Conservation (phyloP, 2,329 filamentous ascomycete species). For the Fusarium guadeloupense region DNA sequence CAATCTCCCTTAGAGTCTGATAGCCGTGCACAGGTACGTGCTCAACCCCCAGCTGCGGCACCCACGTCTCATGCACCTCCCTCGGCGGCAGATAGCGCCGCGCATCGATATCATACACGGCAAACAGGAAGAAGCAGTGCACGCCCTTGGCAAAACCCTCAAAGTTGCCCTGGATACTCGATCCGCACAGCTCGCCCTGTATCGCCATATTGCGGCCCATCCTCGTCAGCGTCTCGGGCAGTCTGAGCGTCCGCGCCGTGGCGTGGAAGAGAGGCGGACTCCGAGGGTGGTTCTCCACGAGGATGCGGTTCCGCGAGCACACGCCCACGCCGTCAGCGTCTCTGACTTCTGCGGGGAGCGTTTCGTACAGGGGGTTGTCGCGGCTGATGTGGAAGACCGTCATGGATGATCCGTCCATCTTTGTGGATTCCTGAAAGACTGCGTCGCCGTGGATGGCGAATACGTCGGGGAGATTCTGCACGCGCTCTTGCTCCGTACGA, state of each 20-base stretch:
- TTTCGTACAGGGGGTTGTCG: constrained; percentile 26
- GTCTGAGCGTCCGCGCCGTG: constrained; percentile 8
- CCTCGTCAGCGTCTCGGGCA: constrained; percentile 17
- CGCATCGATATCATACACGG: constrained; percentile 46
- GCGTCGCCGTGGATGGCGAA: constrained; percentile 26
- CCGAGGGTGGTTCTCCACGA: constrained; percentile 21
- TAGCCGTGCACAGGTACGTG: constrained; percentile 47
- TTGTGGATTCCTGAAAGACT: constrained; percentile 50
- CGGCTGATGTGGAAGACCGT: constrained; percentile 49
- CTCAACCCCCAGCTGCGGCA: constrained; percentile 39
- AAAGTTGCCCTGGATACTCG: constrained; percentile 37
- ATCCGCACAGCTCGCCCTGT: constrained; percentile 41
- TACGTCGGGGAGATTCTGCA: constrained; percentile 36
- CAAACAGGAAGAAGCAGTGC: constrained; percentile 48
- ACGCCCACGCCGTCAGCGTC: constrained; percentile 24
- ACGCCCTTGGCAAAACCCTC: constrained; percentile 31
- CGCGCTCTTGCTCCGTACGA: constrained; percentile 38
- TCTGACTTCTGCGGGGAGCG: constrained; percentile 25
- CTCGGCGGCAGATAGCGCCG: constrained; percentile 42
- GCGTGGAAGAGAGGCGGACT: constrained; percentile 30
- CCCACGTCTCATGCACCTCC: constrained; percentile 42
- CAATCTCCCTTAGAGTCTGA: constrained; percentile 22
- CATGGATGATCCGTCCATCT: constrained; percentile 53
- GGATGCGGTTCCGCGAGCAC: constrained; percentile 37
- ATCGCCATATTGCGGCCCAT: constrained; percentile 33